Base-by-base conservation (phyloP, 1,284 basidiomycete genomes). In the Anthracocystis walkeri region DNA sequence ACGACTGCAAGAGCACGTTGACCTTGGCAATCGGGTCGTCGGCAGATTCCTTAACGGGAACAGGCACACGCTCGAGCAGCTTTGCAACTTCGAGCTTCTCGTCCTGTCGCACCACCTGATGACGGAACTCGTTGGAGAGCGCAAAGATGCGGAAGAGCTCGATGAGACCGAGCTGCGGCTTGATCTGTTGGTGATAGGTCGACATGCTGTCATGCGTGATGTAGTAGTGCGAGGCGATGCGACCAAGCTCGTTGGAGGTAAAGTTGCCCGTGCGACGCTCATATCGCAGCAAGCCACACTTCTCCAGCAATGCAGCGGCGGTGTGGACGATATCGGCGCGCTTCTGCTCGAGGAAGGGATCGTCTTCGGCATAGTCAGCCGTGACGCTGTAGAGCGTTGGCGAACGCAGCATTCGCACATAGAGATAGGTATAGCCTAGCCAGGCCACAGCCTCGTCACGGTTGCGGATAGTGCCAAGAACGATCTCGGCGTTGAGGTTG, bases 1-100 rank as follows among this genome's bases (percentile, higher is more conserved):
- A 98, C 0, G 96, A 91, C 83, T 99, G 97, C 0, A 99, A 87
- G 0, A 99, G 88, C 2, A 98, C 95, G 80, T 99, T 99, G 87
- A 99, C 94, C 87, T 99, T 99, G 31, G 97, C 93, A 0, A 94
- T 92, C 0, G 95, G 93, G 83, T 99, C 96, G 76, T 98, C 96
- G 5, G 97, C 93, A 53, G 91, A 89, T 86, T 99, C 97, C 87
- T 99, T 99, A 81, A 99, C 92, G 0, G 97, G 96, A 51, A 99
- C 95, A 1, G 96, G 97, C 0, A 99, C 96, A 14, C 95, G 90
- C 85, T 99, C 97, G 44, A 98, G 87, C 27, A 98, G 87, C 85
- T 96, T 97, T n/a, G 90, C 90, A 7, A 98, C 88, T 82, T 99
- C 95, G 50, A 81, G 80, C 81, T 87, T 87, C 64, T 87, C 87